Evolutionary conservation across 768 basidiomycete species (phyloP).

Genomic region (Favolaschia claudopus): DNA sequence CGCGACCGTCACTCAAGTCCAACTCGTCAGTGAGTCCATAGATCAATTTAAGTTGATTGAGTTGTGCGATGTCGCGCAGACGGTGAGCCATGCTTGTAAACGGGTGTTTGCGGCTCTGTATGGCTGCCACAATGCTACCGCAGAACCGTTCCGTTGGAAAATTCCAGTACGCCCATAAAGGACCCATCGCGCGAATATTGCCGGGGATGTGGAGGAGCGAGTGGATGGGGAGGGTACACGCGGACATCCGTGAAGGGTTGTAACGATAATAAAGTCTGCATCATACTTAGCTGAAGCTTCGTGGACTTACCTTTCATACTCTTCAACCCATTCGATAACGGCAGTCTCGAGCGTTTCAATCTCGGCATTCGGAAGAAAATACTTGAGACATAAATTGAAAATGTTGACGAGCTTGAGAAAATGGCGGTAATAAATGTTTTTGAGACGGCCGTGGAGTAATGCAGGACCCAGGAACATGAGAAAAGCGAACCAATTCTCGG

Average conservation of each 20-base stretch:
- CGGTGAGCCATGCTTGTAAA: slow-evolving; percentile 22
- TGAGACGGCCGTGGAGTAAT: background rate
- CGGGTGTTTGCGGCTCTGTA: slow-evolving; percentile 13
- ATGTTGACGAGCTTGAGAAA: slow-evolving; percentile 2
- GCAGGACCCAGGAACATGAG: background rate
- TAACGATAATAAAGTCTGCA: background rate
- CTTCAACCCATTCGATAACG: slow-evolving; percentile 37
- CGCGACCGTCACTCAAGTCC: no score
- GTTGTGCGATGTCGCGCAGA: slow-evolving; percentile 23
- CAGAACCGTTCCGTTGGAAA: slow-evolving; percentile 14
- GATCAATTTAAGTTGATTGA: slow-evolving; percentile 25
- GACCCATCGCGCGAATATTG: background rate
- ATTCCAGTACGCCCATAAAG: background rate
- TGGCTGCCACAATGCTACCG: slow-evolving; percentile 9
- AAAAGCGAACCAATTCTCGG: slow-evolving; percentile 27
- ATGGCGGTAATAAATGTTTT: background rate
- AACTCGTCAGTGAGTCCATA: slow-evolving; percentile 21
- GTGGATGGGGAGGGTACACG: background rate
- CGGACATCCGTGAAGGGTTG: background rate
- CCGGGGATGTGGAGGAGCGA: background rate
- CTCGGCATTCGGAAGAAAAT: background rate
- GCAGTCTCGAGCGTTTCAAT: slow-evolving; percentile 24
- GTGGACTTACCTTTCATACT: slow-evolving; percentile 39
- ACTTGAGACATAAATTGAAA: background rate
- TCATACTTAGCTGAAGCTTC: background rate